Evolutionary conservation across 306 rosid genomes (phyloP).

Genomic region (Echinosophora koreensis): DNA sequence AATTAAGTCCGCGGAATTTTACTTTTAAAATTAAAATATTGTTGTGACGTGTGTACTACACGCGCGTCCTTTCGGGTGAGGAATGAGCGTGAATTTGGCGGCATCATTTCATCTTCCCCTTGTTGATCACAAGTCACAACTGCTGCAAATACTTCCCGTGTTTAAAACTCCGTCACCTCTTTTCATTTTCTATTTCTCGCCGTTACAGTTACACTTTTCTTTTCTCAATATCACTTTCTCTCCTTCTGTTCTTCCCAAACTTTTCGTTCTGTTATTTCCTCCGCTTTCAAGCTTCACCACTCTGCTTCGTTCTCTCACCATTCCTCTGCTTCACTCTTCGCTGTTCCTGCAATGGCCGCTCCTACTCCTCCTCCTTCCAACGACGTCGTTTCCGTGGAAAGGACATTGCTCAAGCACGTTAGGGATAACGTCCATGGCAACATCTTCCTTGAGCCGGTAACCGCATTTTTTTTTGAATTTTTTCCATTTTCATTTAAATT

Average conservation of each 20-base stretch:
- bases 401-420: constrained; percentile 61
- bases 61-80: constrained; percentile 15
- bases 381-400: constrained; percentile 48
- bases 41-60: constrained; percentile 1
- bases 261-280: neutral
- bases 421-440: constrained; percentile 79
- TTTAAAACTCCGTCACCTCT: neutral
- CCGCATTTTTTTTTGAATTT: constrained; percentile 8
- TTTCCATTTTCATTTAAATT: neutral
- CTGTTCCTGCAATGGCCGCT: constrained; percentile 50
- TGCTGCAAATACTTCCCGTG: neutral
- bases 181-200: neutral
- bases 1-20: too few species aligned
- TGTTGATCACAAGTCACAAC: neutral
- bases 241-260: neutral
- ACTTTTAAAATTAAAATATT: neutral
- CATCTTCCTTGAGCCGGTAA: constrained; percentile 75
- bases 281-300: constrained; percentile 4
- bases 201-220: neutral
- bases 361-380: neutral
- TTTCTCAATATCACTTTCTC: neutral
- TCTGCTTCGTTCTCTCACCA: neutral
- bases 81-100: constrained; percentile 39
- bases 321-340: constrained; percentile 10
- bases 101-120: constrained; percentile 9